Evolutionary conservation across 2,329 filamentous ascomycete genomes (phyloP), one percentile per base, ranked within the genome.

Genomic region (Alternaria consortialis): DNA sequence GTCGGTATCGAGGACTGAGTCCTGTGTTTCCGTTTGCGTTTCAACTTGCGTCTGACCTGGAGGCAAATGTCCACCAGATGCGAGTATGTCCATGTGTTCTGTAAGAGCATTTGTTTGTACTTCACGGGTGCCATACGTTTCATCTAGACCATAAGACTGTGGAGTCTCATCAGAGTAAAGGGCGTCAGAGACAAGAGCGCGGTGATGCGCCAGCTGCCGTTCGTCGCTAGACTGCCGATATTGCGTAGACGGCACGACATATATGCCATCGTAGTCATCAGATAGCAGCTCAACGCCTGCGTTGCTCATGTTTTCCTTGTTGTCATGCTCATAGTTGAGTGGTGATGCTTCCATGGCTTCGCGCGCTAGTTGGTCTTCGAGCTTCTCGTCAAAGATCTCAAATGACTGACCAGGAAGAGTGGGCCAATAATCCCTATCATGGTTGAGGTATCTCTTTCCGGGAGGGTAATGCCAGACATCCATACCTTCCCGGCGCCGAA

Each of bases 291-390:
- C 56, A 4, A 56, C 36, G 9, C 63, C 62, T 11, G 39, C 31
- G 23, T 44, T 47, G 12, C 47, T 48, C 9, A 40, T 20, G 48
- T 72, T 73, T 34, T 73, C 70, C 40, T 73, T 73, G 37, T 72
- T 61, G 13, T 71, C 69, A 27, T 70, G 60, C 9, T 71, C 62
- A 39, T 63, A 67, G n/a, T 62, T 46, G 20, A 66, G 54, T 7
- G 69, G 69, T 42, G 66, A 68, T 7, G 56, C 58, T 56, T 57
- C 60, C 7, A 60, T 58, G n/a, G 66, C 65, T 39, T 71, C 67
- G 6, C 54, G 52, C 12, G 55, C 58, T 12, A 70, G 31, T 27
- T 70, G 70, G 23, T 69, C 65, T 39, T 71, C 63, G 4, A 69
- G 63, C 13, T 56, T 56, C 25, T 73, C 69, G 2, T 59, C 39